A percentile compares a stretch with the other conserved stretches of the same genome.
Evolutionary conservation across 2,329 filamentous ascomycete genomes (phyloP).

Genomic region (Scytalidium sp.): DNA sequence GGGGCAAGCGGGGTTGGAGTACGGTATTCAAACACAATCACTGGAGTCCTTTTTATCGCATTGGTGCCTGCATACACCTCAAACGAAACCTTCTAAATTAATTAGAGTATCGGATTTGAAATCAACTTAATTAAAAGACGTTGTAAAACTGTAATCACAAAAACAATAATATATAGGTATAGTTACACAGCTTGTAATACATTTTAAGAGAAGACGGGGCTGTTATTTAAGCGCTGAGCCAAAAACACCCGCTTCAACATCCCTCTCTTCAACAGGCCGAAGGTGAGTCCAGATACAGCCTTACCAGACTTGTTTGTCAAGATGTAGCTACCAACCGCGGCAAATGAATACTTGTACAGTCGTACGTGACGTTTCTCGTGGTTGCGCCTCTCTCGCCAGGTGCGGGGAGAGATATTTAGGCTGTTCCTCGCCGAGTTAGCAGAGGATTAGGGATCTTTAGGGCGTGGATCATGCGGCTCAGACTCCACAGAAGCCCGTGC

Average conservation of each 20-base stretch:
- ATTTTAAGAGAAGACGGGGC: constrained; percentile 1
- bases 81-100: constrained; percentile 8
- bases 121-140: neutral
- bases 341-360: too few relatives aligned
- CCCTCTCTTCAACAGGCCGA: constrained; percentile 9
- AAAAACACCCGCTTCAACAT: constrained; percentile 9
- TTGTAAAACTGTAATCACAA: neutral
- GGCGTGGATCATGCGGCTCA: too few relatives aligned
- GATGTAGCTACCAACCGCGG: constrained; percentile 10
- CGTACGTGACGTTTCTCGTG: too few relatives aligned
- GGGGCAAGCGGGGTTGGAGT: too few relatives aligned
- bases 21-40: too few relatives aligned
- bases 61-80: constrained; percentile 4
- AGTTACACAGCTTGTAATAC: neutral
- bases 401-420: too few relatives aligned
- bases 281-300: constrained; percentile 5
- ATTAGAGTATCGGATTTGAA: constrained; percentile 2
- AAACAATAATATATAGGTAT: neutral
- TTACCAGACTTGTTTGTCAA: constrained; percentile 10
- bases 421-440: too few relatives aligned
- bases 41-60: too few relatives aligned
- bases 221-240: constrained; percentile 5
- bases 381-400: too few relatives aligned
- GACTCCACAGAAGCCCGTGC: too few relatives aligned
- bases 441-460: too few relatives aligned